Base-by-base conservation (phyloP, 148 eudicot genomes). In the Nepenthes gracilis region DNA sequence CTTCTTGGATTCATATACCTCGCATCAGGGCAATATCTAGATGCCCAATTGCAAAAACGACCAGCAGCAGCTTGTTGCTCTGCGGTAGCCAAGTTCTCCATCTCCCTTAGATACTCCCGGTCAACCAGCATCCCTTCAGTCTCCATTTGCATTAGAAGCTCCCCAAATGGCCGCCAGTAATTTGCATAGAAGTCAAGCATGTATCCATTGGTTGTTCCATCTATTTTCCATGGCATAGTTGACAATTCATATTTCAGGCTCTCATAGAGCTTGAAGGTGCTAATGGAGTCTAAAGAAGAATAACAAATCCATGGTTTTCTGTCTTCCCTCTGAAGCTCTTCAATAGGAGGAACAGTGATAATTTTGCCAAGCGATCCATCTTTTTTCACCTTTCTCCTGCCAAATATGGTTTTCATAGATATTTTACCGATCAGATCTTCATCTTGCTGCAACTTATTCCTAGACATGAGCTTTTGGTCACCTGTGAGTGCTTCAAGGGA, bases 141-240 rank as follows among this genome's bases (percentile, higher is more conserved):
- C 77, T 93, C 99, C 99, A 93, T 84, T 67, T 78, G 66, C 32
- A 86, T 87, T 13, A 93, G 82, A 70, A 93, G 71, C 75, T 86
- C 82, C 56, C 99, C 99, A 81, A 93, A 93, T 38, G 99, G 99
- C 57, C 77, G 87, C 94, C 96, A 86, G 71, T 86, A 89, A 34
- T 67, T 61, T 54, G 76, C 78, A 65, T 93, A 93, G 64, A 84
- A 89, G 58, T 80, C 61, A 49, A 81, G 68, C 97, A 93, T 86
- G 59, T 71, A 69, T 59, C 96, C 99, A 65, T 36, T 71, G 51
- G 10, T 12, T 33, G 43, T 61, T 58, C 86, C 85, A 68, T 84
- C 70, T 59, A 93, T 64, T 13, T 48, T 62, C 97, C 99, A 93
- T 6, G 77, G 73, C 74, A 66, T 81, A 52, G 64, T 50, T 2